Evolutionary conservation across 176 grass and related monocot genomes (phyloP).

Genomic region (Oryza coarctata): DNA sequence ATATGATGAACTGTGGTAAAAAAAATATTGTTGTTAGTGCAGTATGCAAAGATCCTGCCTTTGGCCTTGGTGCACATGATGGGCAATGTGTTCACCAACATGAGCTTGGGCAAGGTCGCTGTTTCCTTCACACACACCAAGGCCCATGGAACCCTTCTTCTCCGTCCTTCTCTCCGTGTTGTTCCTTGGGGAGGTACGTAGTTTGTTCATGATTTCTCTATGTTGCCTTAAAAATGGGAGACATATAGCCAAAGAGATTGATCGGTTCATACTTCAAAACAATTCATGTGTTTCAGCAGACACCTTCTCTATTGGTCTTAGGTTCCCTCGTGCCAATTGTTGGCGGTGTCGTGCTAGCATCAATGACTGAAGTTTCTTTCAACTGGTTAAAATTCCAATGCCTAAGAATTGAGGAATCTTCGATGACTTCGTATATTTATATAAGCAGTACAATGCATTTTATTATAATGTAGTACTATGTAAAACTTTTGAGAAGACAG

Average conservation of each 20-base stretch:
- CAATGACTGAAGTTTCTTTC: constrained; percentile 95
- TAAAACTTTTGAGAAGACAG: constrained; percentile 39
- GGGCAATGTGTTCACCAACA: constrained; percentile 85
- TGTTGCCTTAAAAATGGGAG: background rate
- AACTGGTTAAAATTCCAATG: constrained; percentile 60
- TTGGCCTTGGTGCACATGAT: constrained; percentile 71
- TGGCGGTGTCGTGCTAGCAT: constrained; percentile 84
- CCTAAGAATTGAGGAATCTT: background rate
- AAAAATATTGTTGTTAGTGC: constrained; percentile 15
- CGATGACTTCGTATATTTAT: background rate
- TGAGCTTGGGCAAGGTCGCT: constrained; percentile 86
- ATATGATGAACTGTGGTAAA: background rate
- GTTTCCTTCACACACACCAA: constrained; percentile 98
- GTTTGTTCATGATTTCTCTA: background rate
- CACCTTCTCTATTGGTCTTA: constrained; percentile 53
- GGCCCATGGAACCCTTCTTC: constrained; percentile 96
- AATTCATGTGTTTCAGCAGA: constrained; percentile 40
- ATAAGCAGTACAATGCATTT: constrained; percentile 13
- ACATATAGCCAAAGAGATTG: background rate
- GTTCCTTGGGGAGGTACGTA: constrained; percentile 68
- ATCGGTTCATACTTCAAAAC: background rate
- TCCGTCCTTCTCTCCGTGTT: constrained; percentile 78
- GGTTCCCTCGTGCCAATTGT: constrained; percentile 75
- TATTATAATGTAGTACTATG: background rate
- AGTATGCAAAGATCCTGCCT: constrained; percentile 65